Base-by-base conservation (phyloP, 2,329 filamentous ascomycete genomes). In the Tolypocladium cylindrosporum region DNA sequence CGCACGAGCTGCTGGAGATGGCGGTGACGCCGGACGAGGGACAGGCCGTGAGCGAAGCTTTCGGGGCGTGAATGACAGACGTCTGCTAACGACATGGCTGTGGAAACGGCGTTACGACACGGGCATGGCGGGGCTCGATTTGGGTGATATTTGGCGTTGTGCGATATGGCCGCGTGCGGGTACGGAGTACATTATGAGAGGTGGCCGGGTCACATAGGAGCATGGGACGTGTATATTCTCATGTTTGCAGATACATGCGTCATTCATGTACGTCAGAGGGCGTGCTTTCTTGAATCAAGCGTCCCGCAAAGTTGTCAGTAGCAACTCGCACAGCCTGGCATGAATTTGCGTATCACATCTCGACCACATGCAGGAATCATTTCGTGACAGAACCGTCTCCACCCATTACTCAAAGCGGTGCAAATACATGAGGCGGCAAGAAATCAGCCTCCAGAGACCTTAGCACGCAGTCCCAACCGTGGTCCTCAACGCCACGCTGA, bases 1-100 rank as follows among this genome's bases (percentile, higher is more conserved):
- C 94, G 4, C 87, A 93, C 64, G 85, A 89, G 66, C 77, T 99
- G 61, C 72, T 97, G 43, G 91, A 96, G 69, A 78, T 90, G 60
- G 84, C 85, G 2, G 83, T 96, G 27, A 94, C 89, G 56, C 88
- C 91, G 0, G 89, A 96, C 45, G 79, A 83, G 58, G 79, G 79
- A 2, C 75, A 79, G 58, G 74, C 71, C 36, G 67, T 77, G 9
- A 73, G 71, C 42, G 74, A 71, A 58, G 75, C 73, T 21, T 77
- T 77, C 67, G 74, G 69, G 4, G 67, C 67, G 6, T 75, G 61
- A 67, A 24, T 27, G 50, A 24, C 14, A n/a, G 24, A 34, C 7
- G 19, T 19, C 10, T 9, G 8, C 16, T 24, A 50, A 11, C 14
- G 31, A 39, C 37, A 11, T 9, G 48, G 21, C 31, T 13, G n/a